These are phyloP conservation scores for Ophiostoma piceae DNA, from an alignment of 2,329 filamentous ascomycete genomes.

Conservation along the genomic window DNA sequence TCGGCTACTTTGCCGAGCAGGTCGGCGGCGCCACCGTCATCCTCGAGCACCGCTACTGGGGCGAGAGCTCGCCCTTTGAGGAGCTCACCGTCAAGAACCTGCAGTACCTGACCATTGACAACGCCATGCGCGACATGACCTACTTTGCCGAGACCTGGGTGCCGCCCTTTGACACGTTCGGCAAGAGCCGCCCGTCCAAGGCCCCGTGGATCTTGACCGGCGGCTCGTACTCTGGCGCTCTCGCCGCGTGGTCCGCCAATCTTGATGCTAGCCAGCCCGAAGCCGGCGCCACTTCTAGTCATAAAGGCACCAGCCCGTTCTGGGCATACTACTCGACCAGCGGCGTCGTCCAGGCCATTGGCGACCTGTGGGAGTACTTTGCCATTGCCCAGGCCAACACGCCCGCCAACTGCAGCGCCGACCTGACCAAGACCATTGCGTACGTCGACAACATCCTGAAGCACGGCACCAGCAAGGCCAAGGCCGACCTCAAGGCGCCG, in stretches of 20 bases:
- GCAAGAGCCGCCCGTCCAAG: slow-evolving; percentile 41
- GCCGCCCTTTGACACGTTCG: slow-evolving; percentile 45
- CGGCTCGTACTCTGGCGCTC: slow-evolving; percentile 52
- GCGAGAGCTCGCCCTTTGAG: slow-evolving; percentile 37
- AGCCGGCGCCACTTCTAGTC: neutral
- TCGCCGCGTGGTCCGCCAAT: slow-evolving; percentile 37
- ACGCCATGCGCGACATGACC: slow-evolving; percentile 39
- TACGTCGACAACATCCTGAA: slow-evolving; percentile 46
- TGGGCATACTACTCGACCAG: slow-evolving; percentile 54
- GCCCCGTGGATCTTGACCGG: slow-evolving; percentile 53
- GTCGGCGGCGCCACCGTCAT: slow-evolving; percentile 39
- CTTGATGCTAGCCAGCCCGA: neutral
- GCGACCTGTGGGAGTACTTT: slow-evolving; percentile 53
- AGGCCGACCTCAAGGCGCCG: slow-evolving; percentile 43
- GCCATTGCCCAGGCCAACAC: slow-evolving; percentile 41
- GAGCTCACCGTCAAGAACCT: slow-evolving; percentile 36
- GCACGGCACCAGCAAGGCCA: slow-evolving; percentile 37
- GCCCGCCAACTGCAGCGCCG: slow-evolving; percentile 51
- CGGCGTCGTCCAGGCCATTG: slow-evolving; percentile 49
- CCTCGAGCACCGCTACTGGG: slow-evolving; percentile 43
- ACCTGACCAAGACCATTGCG: slow-evolving; percentile 45
- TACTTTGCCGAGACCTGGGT: slow-evolving; percentile 43
- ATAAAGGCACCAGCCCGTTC: slow-evolving; percentile 32
- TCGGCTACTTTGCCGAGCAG: slow-evolving; percentile 38
- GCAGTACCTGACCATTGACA: slow-evolving; percentile 39